These are phyloP conservation scores for Aspergillus caelatus DNA, from an alignment of 2,329 filamentous ascomycete species.

Conservation along the genomic window DNA sequence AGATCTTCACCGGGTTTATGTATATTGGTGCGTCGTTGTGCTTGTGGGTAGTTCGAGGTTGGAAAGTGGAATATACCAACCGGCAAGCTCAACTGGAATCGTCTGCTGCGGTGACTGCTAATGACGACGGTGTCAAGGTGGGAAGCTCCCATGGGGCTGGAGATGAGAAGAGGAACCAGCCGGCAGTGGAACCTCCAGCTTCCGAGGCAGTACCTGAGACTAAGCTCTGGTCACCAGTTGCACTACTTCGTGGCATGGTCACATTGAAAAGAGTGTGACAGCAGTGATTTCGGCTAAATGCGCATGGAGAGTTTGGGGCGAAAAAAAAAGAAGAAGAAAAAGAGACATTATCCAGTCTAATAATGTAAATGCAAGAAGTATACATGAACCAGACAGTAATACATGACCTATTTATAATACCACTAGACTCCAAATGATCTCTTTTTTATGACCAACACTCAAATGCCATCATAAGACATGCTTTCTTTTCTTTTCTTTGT, in stretches of 20 bases:
- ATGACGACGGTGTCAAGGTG: background rate
- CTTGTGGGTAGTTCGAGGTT: constrained; percentile 42
- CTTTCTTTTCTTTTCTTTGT: constrained; percentile 4
- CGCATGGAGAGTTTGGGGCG: too few species aligned
- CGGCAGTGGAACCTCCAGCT: constrained; percentile 9
- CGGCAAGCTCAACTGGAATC: constrained; percentile 18
- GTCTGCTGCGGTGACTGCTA: background rate
- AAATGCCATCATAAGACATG: constrained; percentile 7
- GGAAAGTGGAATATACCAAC: constrained; percentile 41
- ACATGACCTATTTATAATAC: constrained; percentile 1
- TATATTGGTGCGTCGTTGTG: constrained; percentile 60
- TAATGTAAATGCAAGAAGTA: background rate
- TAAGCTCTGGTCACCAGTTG: constrained; percentile 31
- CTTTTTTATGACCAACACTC: constrained; percentile 1
- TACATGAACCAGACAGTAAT: constrained; percentile 2
- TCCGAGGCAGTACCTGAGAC: constrained; percentile 4
- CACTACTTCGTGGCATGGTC: constrained; percentile 35
- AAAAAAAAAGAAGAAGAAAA: too few species aligned
- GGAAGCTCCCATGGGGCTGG: background rate
- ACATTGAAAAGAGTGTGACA: constrained; percentile 29
- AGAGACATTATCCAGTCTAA: background rate
- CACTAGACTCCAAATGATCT: constrained; percentile 6
- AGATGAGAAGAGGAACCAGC: constrained; percentile 17
- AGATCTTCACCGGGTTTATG: constrained; percentile 63
- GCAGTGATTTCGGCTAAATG: background rate